Evolutionary conservation across 495 filamentous ascomycete species (phyloP).

Genomic region (Penicillium ochrochloron): DNA sequence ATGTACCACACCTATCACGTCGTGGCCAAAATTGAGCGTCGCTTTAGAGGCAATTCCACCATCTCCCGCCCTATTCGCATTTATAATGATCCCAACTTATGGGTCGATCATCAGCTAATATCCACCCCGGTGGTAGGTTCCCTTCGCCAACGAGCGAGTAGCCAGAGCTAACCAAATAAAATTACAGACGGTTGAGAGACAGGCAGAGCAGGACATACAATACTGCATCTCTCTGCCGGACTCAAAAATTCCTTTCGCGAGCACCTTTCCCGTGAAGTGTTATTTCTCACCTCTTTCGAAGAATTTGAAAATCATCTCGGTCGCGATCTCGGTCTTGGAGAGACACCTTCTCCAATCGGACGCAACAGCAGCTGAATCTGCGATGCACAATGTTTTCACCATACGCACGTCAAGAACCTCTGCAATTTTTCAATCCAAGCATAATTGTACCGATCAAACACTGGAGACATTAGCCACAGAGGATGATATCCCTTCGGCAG

Average conservation of each 20-base stretch:
- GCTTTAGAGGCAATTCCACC: not conserved
- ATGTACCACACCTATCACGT: not conserved
- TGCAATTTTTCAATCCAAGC: not conserved
- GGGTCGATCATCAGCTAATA: not conserved
- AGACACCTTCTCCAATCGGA: not conserved
- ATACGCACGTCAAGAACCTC: not conserved
- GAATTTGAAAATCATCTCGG: not conserved
- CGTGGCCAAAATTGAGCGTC: not conserved
- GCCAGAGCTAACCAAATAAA: not conserved
- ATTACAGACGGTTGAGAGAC: not conserved
- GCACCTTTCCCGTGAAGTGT: not conserved
- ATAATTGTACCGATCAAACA: not conserved
- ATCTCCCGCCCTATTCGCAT: not conserved
- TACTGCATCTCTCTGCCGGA: not conserved
- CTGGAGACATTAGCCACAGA: not conserved
- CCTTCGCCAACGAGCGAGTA: not conserved
- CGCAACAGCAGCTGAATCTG: not conserved
- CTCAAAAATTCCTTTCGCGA: not conserved
- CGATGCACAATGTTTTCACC: not conserved
- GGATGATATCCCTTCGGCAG: too few relatives aligned
- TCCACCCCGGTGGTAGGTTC: not conserved
- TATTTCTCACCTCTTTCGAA: not conserved
- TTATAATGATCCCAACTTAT: not conserved
- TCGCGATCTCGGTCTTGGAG: not conserved
- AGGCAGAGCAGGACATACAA: not conserved